Percentiles rank a stretch among this genome's conserved stretches.
Evolutionary conservation across 306 rosid genomes (phyloP).

Genomic region (Amphicarpaea edgeworthii): DNA sequence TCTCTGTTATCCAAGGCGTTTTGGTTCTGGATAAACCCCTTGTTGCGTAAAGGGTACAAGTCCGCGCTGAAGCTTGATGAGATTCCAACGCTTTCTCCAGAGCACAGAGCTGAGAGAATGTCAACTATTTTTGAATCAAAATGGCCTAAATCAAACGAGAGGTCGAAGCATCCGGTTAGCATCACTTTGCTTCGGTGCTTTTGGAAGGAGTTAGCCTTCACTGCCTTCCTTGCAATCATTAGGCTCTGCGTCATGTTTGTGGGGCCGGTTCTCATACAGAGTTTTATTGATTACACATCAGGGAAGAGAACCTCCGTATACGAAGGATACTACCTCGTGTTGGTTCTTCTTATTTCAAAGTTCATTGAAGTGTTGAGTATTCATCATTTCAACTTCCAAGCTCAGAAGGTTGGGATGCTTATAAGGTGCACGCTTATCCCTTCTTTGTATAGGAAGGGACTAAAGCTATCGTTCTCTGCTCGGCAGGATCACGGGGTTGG

Average conservation of each 20-base stretch:
- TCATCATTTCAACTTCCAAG: constrained; percentile 78
- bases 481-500: constrained; percentile 81
- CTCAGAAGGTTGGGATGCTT: constrained; percentile 77
- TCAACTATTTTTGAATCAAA: constrained; percentile 60
- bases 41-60: constrained; percentile 70
- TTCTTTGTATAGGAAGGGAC: constrained; percentile 72
- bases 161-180: constrained; percentile 59
- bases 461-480: constrained; percentile 64
- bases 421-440: constrained; percentile 66
- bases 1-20: constrained; percentile 69
- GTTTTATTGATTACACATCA: constrained; percentile 72
- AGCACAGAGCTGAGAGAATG: constrained; percentile 69
- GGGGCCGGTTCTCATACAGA: constrained; percentile 74
- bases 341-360: constrained; percentile 66
- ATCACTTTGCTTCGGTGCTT: constrained; percentile 72
- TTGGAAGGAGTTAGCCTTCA: constrained; percentile 68
- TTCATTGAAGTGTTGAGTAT: constrained; percentile 63
- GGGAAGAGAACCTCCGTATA: constrained; percentile 66
- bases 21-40: constrained; percentile 82
- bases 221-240: constrained; percentile 64
- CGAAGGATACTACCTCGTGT: constrained; percentile 77
- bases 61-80: constrained; percentile 65
- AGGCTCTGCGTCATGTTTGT: constrained; percentile 69
- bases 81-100: constrained; percentile 68
- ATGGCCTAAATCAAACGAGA: constrained; percentile 71